phyloP scores from a whole-genome alignment of 1,284 basidiomycete genomes.

The Meira miltonrushii region DNA sequence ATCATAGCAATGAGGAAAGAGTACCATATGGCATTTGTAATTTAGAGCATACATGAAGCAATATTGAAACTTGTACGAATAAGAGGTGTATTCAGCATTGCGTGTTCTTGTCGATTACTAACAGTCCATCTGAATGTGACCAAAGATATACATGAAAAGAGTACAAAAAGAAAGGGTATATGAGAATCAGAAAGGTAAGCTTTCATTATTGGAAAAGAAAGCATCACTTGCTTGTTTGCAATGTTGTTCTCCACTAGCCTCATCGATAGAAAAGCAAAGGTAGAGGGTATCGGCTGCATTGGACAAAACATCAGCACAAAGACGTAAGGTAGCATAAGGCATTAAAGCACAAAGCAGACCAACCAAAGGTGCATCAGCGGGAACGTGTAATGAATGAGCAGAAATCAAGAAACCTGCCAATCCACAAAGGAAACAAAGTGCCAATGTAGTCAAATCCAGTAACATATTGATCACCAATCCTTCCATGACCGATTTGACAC shows the following conservation, averaged over 20 bases:
- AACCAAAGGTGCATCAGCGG: constrained; percentile 70
- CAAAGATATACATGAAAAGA: too few relatives aligned
- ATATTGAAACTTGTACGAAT: too few relatives aligned
- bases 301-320: constrained; percentile 73
- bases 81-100: too few relatives aligned
- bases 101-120: too few relatives aligned
- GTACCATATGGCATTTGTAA: too few relatives aligned
- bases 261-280: constrained; percentile 82
- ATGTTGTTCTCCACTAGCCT: constrained; percentile 52
- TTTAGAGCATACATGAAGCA: too few relatives aligned
- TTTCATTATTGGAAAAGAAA: constrained; percentile 3
- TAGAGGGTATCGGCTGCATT: constrained; percentile 83
- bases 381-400: constrained; percentile 72
- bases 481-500: constrained; percentile 46
- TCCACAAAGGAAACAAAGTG: constrained; percentile 71
- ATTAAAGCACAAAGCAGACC: constrained; percentile 71
- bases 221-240: constrained; percentile 13
- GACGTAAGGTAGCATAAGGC: constrained; percentile 73
- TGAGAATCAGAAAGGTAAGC: too few relatives aligned
- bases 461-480: constrained; percentile 65
- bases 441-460: constrained; percentile 66
- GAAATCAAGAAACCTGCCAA: constrained; percentile 79
- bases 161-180: too few relatives aligned
- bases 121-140: too few relatives aligned
- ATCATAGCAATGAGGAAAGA: too few relatives aligned